Percentiles rank a stretch among this genome's conserved stretches.
Evolutionary conservation across 2,329 filamentous ascomycete species (phyloP).

Genomic region (Fusarium nanum): DNA sequence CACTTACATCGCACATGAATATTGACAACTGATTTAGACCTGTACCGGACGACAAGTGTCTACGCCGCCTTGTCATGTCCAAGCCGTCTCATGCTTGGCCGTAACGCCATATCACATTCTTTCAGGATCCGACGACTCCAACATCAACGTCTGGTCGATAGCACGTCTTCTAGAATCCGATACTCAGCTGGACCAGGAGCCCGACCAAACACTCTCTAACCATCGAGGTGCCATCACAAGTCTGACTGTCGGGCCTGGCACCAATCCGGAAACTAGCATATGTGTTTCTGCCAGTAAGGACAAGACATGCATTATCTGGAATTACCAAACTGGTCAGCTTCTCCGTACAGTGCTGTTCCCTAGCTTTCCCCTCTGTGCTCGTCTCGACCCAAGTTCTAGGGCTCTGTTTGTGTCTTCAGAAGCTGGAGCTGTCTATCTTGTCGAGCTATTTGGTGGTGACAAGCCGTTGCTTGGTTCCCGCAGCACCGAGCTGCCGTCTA

Average conservation of each 20-base stretch:
- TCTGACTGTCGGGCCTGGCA: conserved; percentile 71
- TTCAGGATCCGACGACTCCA: conserved; percentile 86
- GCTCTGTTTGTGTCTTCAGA: conserved; percentile 85
- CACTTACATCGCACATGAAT: conserved; percentile 12
- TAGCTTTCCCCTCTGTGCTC: conserved; percentile 75
- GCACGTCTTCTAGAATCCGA: conserved; percentile 74
- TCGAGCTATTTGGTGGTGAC: conserved; percentile 75
- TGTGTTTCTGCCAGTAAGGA: conserved; percentile 87
- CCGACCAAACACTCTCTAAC: conserved; percentile 80
- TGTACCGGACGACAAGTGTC: conserved; percentile 81
- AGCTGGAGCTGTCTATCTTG: conserved; percentile 81
- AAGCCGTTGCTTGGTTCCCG: conserved; percentile 66
- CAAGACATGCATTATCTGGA: conserved; percentile 92
- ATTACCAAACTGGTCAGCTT: conserved; percentile 81
- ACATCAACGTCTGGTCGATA: conserved; percentile 91
- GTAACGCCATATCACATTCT: conserved; percentile 78
- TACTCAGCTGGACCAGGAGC: conserved; percentile 69
- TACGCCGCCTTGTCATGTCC: conserved; percentile 81
- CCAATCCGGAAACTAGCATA: conserved; percentile 77
- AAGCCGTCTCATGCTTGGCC: conserved; percentile 80
- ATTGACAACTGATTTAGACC: conserved; percentile 60
- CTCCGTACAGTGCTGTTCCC: conserved; percentile 86
- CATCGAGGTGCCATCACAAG: conserved; percentile 80
- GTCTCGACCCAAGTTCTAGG: conserved; percentile 84
- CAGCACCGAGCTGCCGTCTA: conserved; percentile 65